Evolutionary conservation across 2,329 filamentous ascomycete genomes (phyloP), one percentile per base, ranked within the genome.

Genomic region (Monosporascus sp.): DNA sequence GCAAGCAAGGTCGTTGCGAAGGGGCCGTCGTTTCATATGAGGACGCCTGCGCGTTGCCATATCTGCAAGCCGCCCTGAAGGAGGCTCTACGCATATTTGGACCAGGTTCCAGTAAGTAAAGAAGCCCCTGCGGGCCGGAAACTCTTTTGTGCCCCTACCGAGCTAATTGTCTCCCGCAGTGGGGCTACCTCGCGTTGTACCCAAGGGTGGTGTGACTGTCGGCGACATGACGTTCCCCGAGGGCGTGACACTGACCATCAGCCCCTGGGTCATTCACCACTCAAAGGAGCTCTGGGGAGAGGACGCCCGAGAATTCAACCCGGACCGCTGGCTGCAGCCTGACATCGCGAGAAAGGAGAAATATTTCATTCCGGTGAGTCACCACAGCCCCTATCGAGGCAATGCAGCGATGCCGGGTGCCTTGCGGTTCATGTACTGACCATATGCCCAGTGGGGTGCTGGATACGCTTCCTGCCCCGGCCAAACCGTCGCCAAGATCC

Each of bases 31-130:
- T 60, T 8, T 48, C 57, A 31, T 59, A 52, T 11, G 53, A 56
- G 47, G 60, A 62, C 26, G 54, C 61, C 14, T 48, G 55, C 37
- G 48, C 56, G 31, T 56, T 65, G 7, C 59, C 59, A 1, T 66
- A 66, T 54, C 55, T 66, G 40, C 53, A 58, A 35, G 63, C 64
- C 24, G 60, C 58, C 46, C 58, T 65, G 41, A 63, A 62, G 51
- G 64, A 67, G 47, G 51, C 55, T 11, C 54, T 67, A 38, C 57
- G 64, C 31, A 41, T 65, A 35, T 55, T 61, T 37, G 58, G 63
- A 1, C 58, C 63, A 11, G 60, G 56, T 18, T 18, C 52, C 15
- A 54, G 51, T 53, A 50, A 9, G 51, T 28, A 7, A 26, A 28
- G 31, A 35, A 35, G 4, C 9, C 31, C 31, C 31, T 11, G 5